Evolutionary conservation across 306 rosid species (phyloP), one percentile per base, ranked within the genome.

Genomic region (Cicer arietinum): DNA sequence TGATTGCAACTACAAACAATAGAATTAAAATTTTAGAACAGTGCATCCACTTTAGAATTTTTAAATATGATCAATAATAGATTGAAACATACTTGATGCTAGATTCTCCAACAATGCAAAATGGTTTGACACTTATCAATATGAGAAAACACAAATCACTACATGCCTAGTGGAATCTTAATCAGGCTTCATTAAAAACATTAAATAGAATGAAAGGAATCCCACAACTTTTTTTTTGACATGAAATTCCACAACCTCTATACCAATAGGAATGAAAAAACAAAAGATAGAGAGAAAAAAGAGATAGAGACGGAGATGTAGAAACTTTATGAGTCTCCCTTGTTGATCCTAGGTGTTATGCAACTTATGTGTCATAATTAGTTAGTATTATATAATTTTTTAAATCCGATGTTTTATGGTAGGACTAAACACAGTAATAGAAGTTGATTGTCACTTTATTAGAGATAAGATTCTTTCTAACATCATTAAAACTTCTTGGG

Each of bases 401-500:
- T 0, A 30, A 30, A 30, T 30, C 1, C 5, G 0, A 30, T 30
- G 4, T 30, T 30, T 30, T 30, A 30, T 30, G 37, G 1, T 6
- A 45, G 3, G 50, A 45, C 50, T 45, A 45, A 45, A 45, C 50
- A 10, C 37, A 30, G 37, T 30, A 30, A 30, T 45, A 10, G 4
- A 45, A 45, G n/a, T 45, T 45, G 4, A 45, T 45, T 45, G 13
- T 45, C 48, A 45, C 11, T 45, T 45, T 45, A 45, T 45, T 11
- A 45, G 3, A 45, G 10, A 45, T 8, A 45, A 45, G 9, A 45
- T 45, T 11, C 10, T 45, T 45, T 45, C 48, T 8, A 0, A 11
- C 9, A 45, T 45, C 11, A 48, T 22, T 56, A 76, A 90, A 90
- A 13, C 83, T 84, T 65, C 95, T 94, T 3, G 81, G 83, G 58